Evolutionary conservation across 176 grass and related monocot genomes (phyloP).

Genomic region (Sorghum bicolor): Sorghum_bicolor_NCBIv3 NC_012879.2:2723501-2724000

Average conservation of each 20-base stretch:
- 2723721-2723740: slow-evolving; percentile 8
- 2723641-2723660: slow-evolving; percentile 42
- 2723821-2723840: background rate
- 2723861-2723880: background rate
- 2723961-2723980: slow-evolving; percentile 4
- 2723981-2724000: background rate
- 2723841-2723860: background rate
- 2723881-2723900: background rate
- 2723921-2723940: background rate
- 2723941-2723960: slow-evolving; percentile 1
- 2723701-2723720: slow-evolving; percentile 34
- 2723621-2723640: slow-evolving; percentile 38
- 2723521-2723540: too few relatives aligned
- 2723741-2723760: background rate
- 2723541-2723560: too few relatives aligned
- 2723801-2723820: background rate
- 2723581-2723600: background rate
- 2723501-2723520: too few relatives aligned
- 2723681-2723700: slow-evolving; percentile 29
- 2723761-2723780: background rate
- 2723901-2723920: slow-evolving; percentile 8
- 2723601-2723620: slow-evolving; percentile 35
- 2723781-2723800: background rate
- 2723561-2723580: too few relatives aligned
- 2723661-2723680: slow-evolving; percentile 44